A percentile compares a stretch with the other conserved stretches of the same genome.
phyloP scores from a whole-genome alignment of 805 yeast genomes.

The Monosporozyma unispora region DNA sequence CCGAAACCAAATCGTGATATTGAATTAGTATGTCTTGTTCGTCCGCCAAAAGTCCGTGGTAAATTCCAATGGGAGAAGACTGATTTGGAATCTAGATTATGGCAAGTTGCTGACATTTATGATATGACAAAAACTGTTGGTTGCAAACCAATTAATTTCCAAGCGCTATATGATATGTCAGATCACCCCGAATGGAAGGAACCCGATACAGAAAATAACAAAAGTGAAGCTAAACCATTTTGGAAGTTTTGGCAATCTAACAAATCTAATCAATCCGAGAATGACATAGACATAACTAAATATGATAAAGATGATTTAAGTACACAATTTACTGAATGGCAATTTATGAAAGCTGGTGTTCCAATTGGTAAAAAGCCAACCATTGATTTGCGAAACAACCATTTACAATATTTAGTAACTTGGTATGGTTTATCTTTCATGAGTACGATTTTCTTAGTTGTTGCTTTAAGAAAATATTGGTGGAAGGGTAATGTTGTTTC shows the following conservation, averaged over 20 bases:
- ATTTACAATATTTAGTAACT: conserved; percentile 82
- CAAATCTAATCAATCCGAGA: conserved; percentile 11
- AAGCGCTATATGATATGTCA: conserved; percentile 56
- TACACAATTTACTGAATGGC: conserved; percentile 42
- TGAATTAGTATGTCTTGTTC: conserved; percentile 62
- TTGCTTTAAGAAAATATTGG: conserved; percentile 38
- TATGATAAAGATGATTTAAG: conserved; percentile 5
- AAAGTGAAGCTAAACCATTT: background rate
- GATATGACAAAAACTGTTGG: conserved; percentile 60
- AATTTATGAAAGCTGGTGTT: conserved; percentile 72
- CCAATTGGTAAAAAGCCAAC: conserved; percentile 82
- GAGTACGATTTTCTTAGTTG: conserved; percentile 55
- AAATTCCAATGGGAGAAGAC: conserved; percentile 61
- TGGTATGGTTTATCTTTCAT: conserved; percentile 86
- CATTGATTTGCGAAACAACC: conserved; percentile 78
- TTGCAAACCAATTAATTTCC: conserved; percentile 65
- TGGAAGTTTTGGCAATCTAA: conserved; percentile 25
- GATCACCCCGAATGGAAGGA: conserved; percentile 38
- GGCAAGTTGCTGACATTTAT: conserved; percentile 71
- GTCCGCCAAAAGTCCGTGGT: conserved; percentile 57
- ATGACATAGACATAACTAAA: background rate
- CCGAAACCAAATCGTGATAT: conserved; percentile 51
- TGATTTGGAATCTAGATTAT: conserved; percentile 56
- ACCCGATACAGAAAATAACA: background rate
- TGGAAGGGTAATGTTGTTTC: conserved; percentile 24